phyloP scores from a whole-genome alignment of 305 asterid species.

The Stenogyne calaminthoides region DNA sequence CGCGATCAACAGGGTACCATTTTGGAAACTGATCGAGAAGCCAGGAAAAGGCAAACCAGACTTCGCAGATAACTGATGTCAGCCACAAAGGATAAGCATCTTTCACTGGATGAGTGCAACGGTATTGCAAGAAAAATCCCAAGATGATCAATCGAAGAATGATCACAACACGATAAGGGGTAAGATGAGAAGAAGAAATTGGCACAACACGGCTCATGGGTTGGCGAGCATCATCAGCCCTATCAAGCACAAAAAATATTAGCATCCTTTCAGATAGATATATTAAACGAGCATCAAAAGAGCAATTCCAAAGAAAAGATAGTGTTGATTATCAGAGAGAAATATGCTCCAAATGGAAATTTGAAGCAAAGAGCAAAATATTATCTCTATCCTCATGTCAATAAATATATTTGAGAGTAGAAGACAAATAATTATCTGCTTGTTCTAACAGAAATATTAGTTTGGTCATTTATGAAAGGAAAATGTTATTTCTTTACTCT shows the following conservation, averaged over 20 bases:
- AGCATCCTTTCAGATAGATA: constrained; percentile 17
- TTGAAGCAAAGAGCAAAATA: neutral
- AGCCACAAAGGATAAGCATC: constrained; percentile 63
- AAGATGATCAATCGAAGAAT: constrained; percentile 76
- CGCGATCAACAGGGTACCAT: constrained; percentile 54
- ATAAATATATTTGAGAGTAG: neutral
- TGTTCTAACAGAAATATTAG: neutral
- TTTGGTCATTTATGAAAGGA: neutral
- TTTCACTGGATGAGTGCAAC: constrained; percentile 50
- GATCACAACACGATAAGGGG: constrained; percentile 70
- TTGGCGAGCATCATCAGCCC: constrained; percentile 65
- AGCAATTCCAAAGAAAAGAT: neutral
- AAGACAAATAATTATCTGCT: neutral
- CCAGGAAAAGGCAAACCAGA: constrained; percentile 75
- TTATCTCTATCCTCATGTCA: neutral
- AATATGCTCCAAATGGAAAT: neutral
- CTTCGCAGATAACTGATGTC: constrained; percentile 63
- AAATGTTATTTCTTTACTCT: neutral
- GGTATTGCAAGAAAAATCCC: constrained; percentile 67
- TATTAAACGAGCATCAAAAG: neutral
- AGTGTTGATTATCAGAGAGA: neutral
- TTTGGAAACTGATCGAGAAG: constrained; percentile 64
- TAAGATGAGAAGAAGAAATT: constrained; percentile 49
- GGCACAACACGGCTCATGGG: constrained; percentile 58
- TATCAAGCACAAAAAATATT: constrained; percentile 34